Conservation (phyloP, 345 rosid species). For the Nephelium lappaceum region DNA sequence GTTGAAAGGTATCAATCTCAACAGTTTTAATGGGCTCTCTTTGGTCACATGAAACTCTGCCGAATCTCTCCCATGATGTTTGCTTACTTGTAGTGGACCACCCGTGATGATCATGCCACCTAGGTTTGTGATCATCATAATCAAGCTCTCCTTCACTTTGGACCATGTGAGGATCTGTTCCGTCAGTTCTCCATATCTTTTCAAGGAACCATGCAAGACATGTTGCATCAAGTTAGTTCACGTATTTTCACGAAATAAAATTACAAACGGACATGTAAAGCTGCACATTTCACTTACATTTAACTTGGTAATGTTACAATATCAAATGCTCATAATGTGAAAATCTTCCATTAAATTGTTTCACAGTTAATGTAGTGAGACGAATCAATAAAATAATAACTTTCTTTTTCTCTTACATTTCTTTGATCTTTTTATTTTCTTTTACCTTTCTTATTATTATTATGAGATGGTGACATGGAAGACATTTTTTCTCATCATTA, state of each 20-base stretch:
- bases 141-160: conserved; percentile 56
- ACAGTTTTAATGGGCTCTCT: conserved; percentile 72
- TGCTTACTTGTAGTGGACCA: conserved; percentile 31
- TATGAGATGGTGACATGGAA: too few species aligned
- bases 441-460: too few species aligned
- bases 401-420: too few species aligned
- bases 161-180: conserved; percentile 28
- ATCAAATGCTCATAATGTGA: too few species aligned
- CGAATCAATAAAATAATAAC: too few species aligned
- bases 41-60: conserved; percentile 65
- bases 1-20: conserved; percentile 61
- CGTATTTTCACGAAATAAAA: neutral
- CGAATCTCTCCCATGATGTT: conserved; percentile 21
- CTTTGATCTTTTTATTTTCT: too few species aligned
- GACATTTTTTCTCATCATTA: too few species aligned
- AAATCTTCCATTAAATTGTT: too few species aligned
- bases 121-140: conserved; percentile 33
- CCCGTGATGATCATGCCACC: conserved; percentile 31
- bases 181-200: conserved; percentile 53
- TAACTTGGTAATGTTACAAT: too few species aligned
- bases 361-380: too few species aligned
- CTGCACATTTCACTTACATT: too few species aligned
- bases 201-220: neutral
- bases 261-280: neutral
- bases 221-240: neutral